Evolutionary conservation across 768 basidiomycete genomes (phyloP), one percentile per base, ranked within the genome.

Genomic region (Mycena floridula): DNA sequence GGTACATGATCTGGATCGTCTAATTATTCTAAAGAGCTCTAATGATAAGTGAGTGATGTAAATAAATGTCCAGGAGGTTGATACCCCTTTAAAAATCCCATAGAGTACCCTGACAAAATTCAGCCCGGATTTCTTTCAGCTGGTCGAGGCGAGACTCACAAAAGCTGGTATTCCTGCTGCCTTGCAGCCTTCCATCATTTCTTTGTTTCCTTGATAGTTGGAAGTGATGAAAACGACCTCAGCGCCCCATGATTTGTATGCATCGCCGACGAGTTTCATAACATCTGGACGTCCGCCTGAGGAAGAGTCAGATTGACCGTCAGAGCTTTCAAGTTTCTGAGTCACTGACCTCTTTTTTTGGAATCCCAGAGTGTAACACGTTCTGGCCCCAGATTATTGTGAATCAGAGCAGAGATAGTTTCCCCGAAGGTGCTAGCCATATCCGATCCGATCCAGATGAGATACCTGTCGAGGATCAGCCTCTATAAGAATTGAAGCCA

Each of bases 141-240:
- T n/a, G n/a, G n/a, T n/a, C n/a, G n/a, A n/a, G n/a, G n/a, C n/a
- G n/a, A n/a, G n/a, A n/a, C n/a, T n/a, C n/a, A n/a, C n/a, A 52
- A 83, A 82, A 27, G 76, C 79, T 40, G 82, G 82, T 50, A 85
- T 85, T 12, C 80, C 77, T 25, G 77, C 77, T 48, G 68, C 70
- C 61, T 82, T 87, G 59, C 81, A 89, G 9, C 83, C 86, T 60
- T 85, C 76, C 77, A 88, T 89, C 66, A 90, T 85, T 59, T 90
- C 87, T 30, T 71, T 69, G 59, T 90, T 90, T 12, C 87, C 87
- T 44, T 77, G 70, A 53, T 70, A 75, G 62, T 90, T 90, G 4
- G 85, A 87, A 13, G 87, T 90, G 55, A 89, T 87, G 60, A 89
- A 88, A 9, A 89, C 78, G 13, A 90, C 79, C 59, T 90, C 88